Evolutionary conservation across 768 basidiomycete species (phyloP), one percentile per base, ranked within the genome.

Genomic region (Termitomyces sp.): DNA sequence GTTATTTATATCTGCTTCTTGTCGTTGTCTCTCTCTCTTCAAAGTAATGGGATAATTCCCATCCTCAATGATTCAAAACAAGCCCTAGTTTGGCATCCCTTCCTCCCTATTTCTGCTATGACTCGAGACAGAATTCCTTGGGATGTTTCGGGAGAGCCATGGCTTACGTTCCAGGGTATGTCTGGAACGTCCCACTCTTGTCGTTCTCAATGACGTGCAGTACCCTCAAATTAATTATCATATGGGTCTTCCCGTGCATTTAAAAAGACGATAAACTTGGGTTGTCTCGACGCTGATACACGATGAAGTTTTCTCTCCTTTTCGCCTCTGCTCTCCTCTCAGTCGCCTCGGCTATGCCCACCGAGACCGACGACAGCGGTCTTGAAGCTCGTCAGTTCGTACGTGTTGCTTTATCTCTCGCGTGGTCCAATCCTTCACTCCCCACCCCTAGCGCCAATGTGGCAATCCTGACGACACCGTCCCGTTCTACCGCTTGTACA

Each of bases 301-400:
- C 23, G 16, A 63, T 61, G 62, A 61, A 56, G 43, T 42, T 55
- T 37, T 43, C 50, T 40, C 17, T 62, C 29, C 42, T 37, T 35
- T 4, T 49, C 34, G 43, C 32, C 14, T 59, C 44, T 42, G 44
- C 54, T 23, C 29, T 48, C 25, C 29, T 56, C 19, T 21, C 38
- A 4, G 35, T 52, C 51, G 51, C 38, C 9, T 49, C 48, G 8
- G 48, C 48, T 17, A 17, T 35, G 6, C 37, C 45, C 8, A 35
- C n/a, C 14, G 46, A 27, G n/a, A n/a, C 16, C 23, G 49, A 50
- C 5, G 23, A 38, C 5, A n/a, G 35, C 5, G 48, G 10, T 6
- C 23, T 50, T 1, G 49, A 50, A 25, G 49, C 49, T 37, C 49
- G n/a, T n/a, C n/a, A n/a, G n/a, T n/a, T n/a, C n/a, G n/a, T n/a